phyloP scores from a whole-genome alignment of 305 asterid genomes.

The Fraxinus sp. region DNA sequence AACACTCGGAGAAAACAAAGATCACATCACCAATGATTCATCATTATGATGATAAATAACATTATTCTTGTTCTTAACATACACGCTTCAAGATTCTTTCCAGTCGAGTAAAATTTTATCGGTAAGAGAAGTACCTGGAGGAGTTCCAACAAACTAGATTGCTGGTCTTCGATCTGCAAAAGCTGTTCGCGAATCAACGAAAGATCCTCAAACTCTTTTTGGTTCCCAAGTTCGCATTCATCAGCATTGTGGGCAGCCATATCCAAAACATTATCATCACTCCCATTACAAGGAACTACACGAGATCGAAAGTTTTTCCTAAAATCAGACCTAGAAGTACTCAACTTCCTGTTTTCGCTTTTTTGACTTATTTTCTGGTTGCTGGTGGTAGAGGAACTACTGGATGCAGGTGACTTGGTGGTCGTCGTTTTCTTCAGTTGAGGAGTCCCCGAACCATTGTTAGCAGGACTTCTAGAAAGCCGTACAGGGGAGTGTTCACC shows the following conservation, averaged over 20 bases:
- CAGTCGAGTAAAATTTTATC: not conserved
- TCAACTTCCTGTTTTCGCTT: constrained; percentile 28
- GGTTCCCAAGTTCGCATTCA: constrained; percentile 29
- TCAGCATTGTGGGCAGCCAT: constrained; percentile 9
- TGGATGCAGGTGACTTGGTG: constrained; percentile 38
- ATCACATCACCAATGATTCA: not conserved
- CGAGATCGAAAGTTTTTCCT: constrained; percentile 39
- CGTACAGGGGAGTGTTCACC: constrained; percentile 30
- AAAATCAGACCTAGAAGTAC: constrained; percentile 34
- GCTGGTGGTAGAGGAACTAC: constrained; percentile 40
- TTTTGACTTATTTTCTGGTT: constrained; percentile 36
- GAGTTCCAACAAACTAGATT: constrained; percentile 60
- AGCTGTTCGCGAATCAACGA: constrained; percentile 60
- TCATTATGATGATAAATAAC: too few species aligned
- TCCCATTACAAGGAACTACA: constrained; percentile 53
- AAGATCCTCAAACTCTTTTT: constrained; percentile 52
- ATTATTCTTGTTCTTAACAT: not conserved
- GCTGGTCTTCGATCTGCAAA: constrained; percentile 69
- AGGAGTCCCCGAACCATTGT: constrained; percentile 40
- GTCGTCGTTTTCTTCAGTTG: constrained; percentile 30
- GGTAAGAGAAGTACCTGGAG: constrained; percentile 52
- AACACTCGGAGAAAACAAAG: not conserved
- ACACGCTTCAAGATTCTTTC: not conserved
- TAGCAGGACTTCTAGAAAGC: constrained; percentile 23
- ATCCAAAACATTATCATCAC: constrained; percentile 18